Percentiles rank a stretch among this genome's conserved stretches.
These are phyloP conservation scores for Trifolium subterraneum DNA, from an alignment of 306 rosid genomes.

Conservation along the genomic window DNA sequence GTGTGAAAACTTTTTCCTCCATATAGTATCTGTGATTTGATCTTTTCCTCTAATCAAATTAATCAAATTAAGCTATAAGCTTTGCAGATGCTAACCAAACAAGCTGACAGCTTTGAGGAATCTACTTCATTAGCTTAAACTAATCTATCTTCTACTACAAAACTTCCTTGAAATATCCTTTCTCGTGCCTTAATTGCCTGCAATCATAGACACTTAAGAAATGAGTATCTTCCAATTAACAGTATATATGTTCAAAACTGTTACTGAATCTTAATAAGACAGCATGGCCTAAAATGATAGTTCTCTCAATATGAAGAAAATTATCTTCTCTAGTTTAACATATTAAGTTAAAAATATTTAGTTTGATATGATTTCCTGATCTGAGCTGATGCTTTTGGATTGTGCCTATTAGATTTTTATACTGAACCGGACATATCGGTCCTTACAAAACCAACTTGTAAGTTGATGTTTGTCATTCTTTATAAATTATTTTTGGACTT, in stretches of 20 bases:
- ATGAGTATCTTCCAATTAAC: conserved; percentile 15
- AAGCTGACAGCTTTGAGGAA: conserved; percentile 3
- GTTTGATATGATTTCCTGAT: conserved; percentile 7
- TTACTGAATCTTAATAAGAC: not conserved
- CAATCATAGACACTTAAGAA: conserved; percentile 34
- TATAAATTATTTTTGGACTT: not conserved
- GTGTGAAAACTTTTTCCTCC: conserved; percentile 5
- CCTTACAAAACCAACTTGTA: too few species aligned
- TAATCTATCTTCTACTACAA: conserved; percentile 39
- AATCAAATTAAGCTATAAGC: conserved; percentile 9
- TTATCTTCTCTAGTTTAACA: conserved; percentile 14
- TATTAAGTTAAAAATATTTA: not conserved
- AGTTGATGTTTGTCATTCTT: not conserved
- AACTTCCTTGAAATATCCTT: conserved; percentile 55
- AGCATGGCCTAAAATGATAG: conserved; percentile 15
- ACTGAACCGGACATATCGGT: too few species aligned
- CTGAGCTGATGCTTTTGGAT: not conserved
- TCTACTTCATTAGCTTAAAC: conserved; percentile 24
- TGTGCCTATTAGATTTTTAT: too few species aligned
- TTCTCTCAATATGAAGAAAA: conserved; percentile 23
- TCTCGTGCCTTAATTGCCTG: conserved; percentile 65
- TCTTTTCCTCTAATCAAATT: not conserved
- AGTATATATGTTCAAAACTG: not conserved
- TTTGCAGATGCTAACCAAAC: conserved; percentile 18
- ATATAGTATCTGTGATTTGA: conserved; percentile 1